Base-by-base conservation (phyloP, 2,329 filamentous ascomycete species). In the Macrophomina phaseolina region DNA sequence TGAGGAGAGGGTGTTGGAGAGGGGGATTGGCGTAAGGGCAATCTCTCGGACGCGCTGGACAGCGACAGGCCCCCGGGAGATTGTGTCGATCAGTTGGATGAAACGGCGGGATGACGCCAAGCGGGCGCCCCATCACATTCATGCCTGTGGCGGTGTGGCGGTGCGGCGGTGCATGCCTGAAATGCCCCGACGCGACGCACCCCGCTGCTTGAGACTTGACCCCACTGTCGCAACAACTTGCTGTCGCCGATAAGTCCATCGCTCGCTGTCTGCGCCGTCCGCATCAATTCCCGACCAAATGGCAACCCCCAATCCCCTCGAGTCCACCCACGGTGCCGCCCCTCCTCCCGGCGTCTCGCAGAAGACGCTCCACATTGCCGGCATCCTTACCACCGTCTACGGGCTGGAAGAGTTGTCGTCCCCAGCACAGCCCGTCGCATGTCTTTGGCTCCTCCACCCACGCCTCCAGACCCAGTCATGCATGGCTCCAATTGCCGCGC, bases 371-470 rank as follows among this genome's bases (percentile, higher is more conserved):
- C 86, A 89, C 68, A 91, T 98, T 76, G 88, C 90, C 51, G 93
- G 93, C 55, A 87, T 97, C 64, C 83, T 91, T 9, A 88, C 91
- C 60, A 91, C 92, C 68, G 84, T 97, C 67, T 94, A 94, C 78
- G 94, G 94, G 18, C 86, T 97, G 1, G 81, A 88, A 36, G 92
- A 97, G 75, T 84, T 97, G 0, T n/a, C 58, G 5, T 36, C 32
- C 30, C 82, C 88, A 1, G 64, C 82, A 0, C 79, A 84, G 14
- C 81, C 84, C 3, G 81, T 97, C 42, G 89, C 93, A 30, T 92
- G 91, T 73, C 86, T 98, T n/a, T 97, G 94, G 92, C 88, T 98
- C 12, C 86, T 97, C 18, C 93, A 98, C 75, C 92, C 92, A 2
- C 88, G 95, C 30, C 84, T 90, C 0, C 85, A 89, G 64, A 87